phyloP scores from a whole-genome alignment of 2,329 filamentous ascomycete species.

The Parasarocladium wereldwijsianum region DNA sequence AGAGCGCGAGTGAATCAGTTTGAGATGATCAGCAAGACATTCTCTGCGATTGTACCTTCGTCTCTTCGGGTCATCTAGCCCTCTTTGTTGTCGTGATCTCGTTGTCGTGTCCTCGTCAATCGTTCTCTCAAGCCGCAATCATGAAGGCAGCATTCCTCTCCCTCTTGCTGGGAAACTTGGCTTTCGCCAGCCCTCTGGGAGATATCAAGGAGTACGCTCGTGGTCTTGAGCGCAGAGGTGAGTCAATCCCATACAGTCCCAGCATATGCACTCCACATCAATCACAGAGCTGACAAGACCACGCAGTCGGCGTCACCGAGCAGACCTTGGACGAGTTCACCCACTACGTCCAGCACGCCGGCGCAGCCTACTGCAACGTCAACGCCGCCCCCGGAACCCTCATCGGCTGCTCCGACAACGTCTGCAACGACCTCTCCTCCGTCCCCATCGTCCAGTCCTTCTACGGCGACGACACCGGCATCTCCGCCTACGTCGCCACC shows the following conservation, averaged over 20 bases:
- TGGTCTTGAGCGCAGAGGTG: conserved; percentile 19
- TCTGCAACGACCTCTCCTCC: conserved; percentile 26
- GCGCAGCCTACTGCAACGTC: conserved; percentile 39
- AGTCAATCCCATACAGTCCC: conserved; percentile 7
- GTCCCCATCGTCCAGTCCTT: neutral
- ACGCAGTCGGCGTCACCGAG: conserved; percentile 11
- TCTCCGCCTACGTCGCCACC: conserved; percentile 34
- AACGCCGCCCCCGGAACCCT: conserved; percentile 19
- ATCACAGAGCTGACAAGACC: conserved; percentile 1
- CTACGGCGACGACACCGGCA: conserved; percentile 27
- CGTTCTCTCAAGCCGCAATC: too few species aligned
- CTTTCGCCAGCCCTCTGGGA: conserved; percentile 11
- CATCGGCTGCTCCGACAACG: conserved; percentile 26
- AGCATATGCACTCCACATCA: neutral
- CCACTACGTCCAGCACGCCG: conserved; percentile 36
- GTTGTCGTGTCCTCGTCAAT: too few species aligned
- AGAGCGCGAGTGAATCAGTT: too few species aligned
- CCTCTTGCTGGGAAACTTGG: conserved; percentile 13
- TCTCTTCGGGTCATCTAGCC: too few species aligned
- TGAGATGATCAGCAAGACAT: too few species aligned
- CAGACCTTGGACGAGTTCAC: conserved; percentile 23
- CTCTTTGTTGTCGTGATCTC: too few species aligned
- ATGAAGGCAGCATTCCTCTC: conserved; percentile 12
- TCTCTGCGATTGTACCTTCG: too few species aligned
- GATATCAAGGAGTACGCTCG: conserved; percentile 12